Base-by-base conservation (phyloP, 176 grass and related monocot species). In the Oryza meyeriana region DNA sequence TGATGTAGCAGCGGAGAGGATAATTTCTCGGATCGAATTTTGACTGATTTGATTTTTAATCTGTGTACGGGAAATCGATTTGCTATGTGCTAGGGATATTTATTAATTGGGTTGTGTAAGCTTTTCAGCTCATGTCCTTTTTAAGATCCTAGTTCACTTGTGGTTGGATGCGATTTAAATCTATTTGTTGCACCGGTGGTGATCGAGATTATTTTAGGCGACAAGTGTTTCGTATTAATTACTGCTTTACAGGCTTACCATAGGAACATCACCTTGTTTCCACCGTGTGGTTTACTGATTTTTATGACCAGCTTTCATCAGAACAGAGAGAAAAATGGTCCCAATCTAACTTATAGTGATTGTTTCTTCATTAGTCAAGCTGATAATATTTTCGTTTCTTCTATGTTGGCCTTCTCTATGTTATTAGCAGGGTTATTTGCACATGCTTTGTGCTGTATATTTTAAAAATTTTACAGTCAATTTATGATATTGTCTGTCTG, bases 101-200 rank as follows among this genome's bases (percentile, higher is more conserved):
- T 47, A 73, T 72, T 64, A 34, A 42, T 35, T 4, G 59, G 34
- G 24, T 61, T 25, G 27, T 72, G 17, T 4, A 81, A 81, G 10
- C 22, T 30, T 65, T 66, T 59, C 17, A 42, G 35, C 20, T 45
- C 12, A 28, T 59, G 1, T 67, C 33, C 61, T 59, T 33, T 20
- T 33, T 20, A 33, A 42, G 13, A 26, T 80, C 33, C 14, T 32
- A 25, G 8, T 55, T 73, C 42, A 42, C 63, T 17, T 31, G 32
- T 80, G 11, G 67, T 48, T 50, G 40, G 25, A 86, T 36, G 30
- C 66, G 5, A 34, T 63, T 65, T 70, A 77, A 76, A 35, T 81
- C 65, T 65, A 12, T 10, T 1, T 44, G 28, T 20, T 58, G 42
- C 32, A 22, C 48, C 4, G 22, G 10, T 69, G 64, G 64, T 18